A percentile compares a stretch with the other conserved stretches of the same genome.
These are phyloP conservation scores for Copromyces sp. DNA, from an alignment of 495 filamentous ascomycete species.

Conservation along the genomic window DNA sequence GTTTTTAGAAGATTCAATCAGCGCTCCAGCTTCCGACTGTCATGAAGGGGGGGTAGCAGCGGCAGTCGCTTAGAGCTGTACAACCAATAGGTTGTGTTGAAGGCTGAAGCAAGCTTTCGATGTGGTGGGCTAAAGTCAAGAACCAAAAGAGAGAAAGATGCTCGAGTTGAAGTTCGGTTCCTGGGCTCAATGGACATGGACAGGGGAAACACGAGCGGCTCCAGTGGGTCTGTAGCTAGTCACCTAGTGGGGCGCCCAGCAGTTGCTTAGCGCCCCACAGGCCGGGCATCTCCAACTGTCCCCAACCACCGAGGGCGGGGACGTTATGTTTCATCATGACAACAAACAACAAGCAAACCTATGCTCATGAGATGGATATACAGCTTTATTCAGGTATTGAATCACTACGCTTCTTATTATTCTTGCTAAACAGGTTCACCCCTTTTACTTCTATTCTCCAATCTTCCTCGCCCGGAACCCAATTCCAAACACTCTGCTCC, in stretches of 20 bases:
- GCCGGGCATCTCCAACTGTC: background rate
- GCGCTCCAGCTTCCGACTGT: background rate
- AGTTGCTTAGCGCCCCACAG: background rate
- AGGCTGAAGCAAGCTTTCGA: background rate
- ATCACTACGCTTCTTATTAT: background rate
- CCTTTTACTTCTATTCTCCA: background rate
- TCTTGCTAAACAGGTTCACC: background rate
- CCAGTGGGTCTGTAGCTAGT: background rate
- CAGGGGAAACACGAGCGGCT: background rate
- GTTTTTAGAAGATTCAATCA: background rate
- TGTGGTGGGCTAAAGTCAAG: background rate
- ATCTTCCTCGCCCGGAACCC: constrained; percentile 35
- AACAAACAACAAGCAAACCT: background rate
- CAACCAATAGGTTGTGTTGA: background rate
- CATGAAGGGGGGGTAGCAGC: background rate
- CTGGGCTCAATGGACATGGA: background rate
- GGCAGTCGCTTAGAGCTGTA: background rate
- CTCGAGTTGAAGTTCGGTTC: background rate
- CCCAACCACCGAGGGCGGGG: background rate
- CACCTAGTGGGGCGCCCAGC: background rate
- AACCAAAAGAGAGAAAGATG: background rate
- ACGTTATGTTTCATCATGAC: background rate
- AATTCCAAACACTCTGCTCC: constrained; percentile 34
- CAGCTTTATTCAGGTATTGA: too few relatives aligned
- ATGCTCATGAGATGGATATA: background rate